Percentiles rank a stretch among this genome's conserved stretches.
Conservation (phyloP, 2,329 filamentous ascomycete species). For the Peltaster fructicola region DNA sequence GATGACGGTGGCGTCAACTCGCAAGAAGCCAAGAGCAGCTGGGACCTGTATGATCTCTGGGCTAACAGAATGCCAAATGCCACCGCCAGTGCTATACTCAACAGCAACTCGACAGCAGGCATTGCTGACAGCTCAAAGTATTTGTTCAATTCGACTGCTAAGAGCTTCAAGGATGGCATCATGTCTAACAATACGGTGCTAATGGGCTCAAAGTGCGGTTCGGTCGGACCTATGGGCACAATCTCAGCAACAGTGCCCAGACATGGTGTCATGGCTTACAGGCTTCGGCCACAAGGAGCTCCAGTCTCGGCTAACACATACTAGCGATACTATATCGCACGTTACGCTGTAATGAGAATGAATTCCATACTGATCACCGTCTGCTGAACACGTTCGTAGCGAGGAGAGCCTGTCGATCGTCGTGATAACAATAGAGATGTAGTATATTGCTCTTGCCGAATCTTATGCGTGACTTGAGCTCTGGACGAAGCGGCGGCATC, state of each 20-base stretch:
- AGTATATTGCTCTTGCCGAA: no score
- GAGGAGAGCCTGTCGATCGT: no score
- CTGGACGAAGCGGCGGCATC: no score
- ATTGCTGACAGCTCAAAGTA: constrained; percentile 23
- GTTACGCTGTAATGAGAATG: no score
- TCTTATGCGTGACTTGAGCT: no score
- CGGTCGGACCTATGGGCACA: constrained; percentile 25
- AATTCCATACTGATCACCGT: no score
- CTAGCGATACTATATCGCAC: no score
- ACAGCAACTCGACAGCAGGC: constrained; percentile 11
- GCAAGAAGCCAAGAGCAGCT: constrained; percentile 21
- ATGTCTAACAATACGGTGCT: constrained; percentile 25
- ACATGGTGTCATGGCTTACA: constrained; percentile 8
- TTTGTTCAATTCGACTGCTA: constrained; percentile 28
- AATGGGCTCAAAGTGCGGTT: constrained; percentile 29
- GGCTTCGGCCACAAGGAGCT: constrained; percentile 4
- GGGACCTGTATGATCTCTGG: constrained; percentile 40
- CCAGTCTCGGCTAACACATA: no score
- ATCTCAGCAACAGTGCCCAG: constrained; percentile 24
- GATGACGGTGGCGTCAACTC: constrained; percentile 27
- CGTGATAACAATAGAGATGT: no score
- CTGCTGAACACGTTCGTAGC: no score
- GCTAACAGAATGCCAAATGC: constrained; percentile 36
- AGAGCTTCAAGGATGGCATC: constrained; percentile 31
- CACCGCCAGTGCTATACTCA: constrained; percentile 16